A percentile compares a stretch with the other conserved stretches of the same genome.
Conservation (phyloP, 192 early-diverging fungal genomes). For the Backusella morwellensis region DNA sequence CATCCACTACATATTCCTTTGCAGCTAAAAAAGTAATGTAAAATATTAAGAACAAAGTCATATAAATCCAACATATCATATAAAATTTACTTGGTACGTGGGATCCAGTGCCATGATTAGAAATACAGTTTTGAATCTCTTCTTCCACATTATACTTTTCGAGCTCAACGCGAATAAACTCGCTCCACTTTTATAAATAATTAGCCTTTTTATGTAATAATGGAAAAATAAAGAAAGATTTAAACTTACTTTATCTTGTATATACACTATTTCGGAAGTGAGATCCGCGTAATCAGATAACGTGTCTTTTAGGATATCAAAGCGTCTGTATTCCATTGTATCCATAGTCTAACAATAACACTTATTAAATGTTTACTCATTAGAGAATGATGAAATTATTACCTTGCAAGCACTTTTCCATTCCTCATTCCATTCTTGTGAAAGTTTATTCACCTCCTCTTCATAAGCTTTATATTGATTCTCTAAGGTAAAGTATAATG, state of each 20-base stretch:
- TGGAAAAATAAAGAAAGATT: not conserved
- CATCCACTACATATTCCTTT: slow-evolving; percentile 14
- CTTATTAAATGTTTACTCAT: not conserved
- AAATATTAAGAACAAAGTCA: not conserved
- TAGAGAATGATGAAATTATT: not conserved
- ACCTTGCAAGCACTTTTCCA: slow-evolving; percentile 25
- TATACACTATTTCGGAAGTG: slow-evolving; percentile 13
- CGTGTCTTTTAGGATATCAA: slow-evolving; percentile 23
- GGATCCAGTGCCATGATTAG: not conserved
- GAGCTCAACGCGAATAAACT: slow-evolving; percentile 14
- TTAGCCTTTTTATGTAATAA: not conserved
- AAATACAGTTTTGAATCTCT: slow-evolving; percentile 5
- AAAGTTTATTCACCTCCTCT: slow-evolving; percentile 9
- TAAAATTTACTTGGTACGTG: slow-evolving; percentile 9
- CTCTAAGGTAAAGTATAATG: slow-evolving; percentile 6
- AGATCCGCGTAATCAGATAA: slow-evolving; percentile 26
- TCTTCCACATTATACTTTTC: slow-evolving; percentile 19
- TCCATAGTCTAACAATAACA: slow-evolving; percentile 9
- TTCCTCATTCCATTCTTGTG: slow-evolving; percentile 18
- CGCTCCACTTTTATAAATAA: slow-evolving; percentile 20
- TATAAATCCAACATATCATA: not conserved
- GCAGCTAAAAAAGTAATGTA: slow-evolving; percentile 9
- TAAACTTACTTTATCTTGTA: slow-evolving; percentile 22
- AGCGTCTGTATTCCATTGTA: slow-evolving; percentile 19
- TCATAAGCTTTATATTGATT: slow-evolving; percentile 14